Evolutionary conservation across 352 stramenopile genomes (phyloP), one percentile per base, ranked within the genome.

Genomic region (Halophytophthora polymorphica): DNA sequence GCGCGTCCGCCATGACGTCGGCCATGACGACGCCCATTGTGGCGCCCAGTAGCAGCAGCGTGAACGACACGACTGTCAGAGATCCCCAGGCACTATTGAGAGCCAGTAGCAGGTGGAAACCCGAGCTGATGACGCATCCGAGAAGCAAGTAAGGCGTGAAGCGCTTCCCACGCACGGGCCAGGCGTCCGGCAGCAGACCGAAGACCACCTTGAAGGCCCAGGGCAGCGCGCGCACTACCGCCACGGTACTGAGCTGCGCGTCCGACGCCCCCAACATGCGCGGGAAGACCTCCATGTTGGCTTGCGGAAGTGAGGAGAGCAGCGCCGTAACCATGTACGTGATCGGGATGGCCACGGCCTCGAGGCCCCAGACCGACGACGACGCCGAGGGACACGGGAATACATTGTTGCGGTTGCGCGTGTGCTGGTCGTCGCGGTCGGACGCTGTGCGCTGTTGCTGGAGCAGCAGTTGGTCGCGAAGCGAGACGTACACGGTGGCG

Each of bases 191-290:
- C 3, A 93, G 50, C 11, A 90, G 46, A 6, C 83, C 83, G 39
- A 90, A 91, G 13, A 88, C 29, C 38, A 90, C 77, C 25, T 93
- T 93, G 61, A 93, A 84, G 0, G 71, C 76, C 83, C 83, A 93
- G 8, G 83, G 83, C 10, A 93, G 65, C 18, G 67, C 68, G 35
- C 80, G 71, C 37, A 91, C 77, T 29, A 91, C 73, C 25, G 56
- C 42, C 21, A 93, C 66, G 0, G 83, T 90, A 50, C 67, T 87
- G 17, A 93, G 59, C 56, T 93, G 83, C 13, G 83, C 72, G 25
- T 91, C 80, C 1, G 66, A 80, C 1, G 80, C 80, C 3, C 74
- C 56, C 8, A 88, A 64, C 6, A 68, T 69, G 37, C 80, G 69
- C 2, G 80, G 81, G 43, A 87, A 93, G 61, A 69, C 86, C 62